These are phyloP conservation scores for Wickerhamiella lipophila DNA, from an alignment of 805 yeast genomes.

Conservation along the genomic window DNA sequence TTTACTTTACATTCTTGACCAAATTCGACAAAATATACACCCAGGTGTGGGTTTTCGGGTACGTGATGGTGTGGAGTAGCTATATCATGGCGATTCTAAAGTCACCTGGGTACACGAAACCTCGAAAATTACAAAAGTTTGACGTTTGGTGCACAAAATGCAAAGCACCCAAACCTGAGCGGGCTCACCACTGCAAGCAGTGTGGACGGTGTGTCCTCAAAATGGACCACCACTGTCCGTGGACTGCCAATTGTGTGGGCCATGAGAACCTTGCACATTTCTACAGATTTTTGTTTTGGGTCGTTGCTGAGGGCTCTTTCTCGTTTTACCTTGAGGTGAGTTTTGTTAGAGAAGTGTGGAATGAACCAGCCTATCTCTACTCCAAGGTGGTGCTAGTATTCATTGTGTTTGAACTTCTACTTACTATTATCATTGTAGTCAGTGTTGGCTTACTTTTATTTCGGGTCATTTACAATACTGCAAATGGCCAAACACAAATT, in stretches of 20 bases:
- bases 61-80: conserved; percentile 54
- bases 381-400: conserved; percentile 41
- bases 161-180: conserved; percentile 30
- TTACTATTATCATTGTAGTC: conserved; percentile 46
- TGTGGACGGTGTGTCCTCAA: conserved; percentile 32
- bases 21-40: not conserved
- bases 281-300: conserved; percentile 53
- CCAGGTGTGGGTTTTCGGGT: conserved; percentile 12
- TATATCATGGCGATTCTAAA: conserved; percentile 55
- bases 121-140: conserved; percentile 22
- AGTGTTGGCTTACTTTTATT: conserved; percentile 47
- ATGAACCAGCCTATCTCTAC: conserved; percentile 45
- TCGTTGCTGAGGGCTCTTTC: conserved; percentile 28
- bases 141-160: conserved; percentile 19
- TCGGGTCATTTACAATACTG: conserved; percentile 45
- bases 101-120: conserved; percentile 43
- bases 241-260: conserved; percentile 88
- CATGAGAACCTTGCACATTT: conserved; percentile 68
- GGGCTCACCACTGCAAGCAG: conserved; percentile 33
- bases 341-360: conserved; percentile 22
- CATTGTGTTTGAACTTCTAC: conserved; percentile 41
- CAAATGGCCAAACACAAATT: conserved; percentile 71
- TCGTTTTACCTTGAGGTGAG: conserved; percentile 24
- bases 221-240: conserved; percentile 70
- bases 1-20: not conserved